Base-by-base conservation (phyloP, 2,329 filamentous ascomycete genomes). In the Venturiaceae sp. region DNA sequence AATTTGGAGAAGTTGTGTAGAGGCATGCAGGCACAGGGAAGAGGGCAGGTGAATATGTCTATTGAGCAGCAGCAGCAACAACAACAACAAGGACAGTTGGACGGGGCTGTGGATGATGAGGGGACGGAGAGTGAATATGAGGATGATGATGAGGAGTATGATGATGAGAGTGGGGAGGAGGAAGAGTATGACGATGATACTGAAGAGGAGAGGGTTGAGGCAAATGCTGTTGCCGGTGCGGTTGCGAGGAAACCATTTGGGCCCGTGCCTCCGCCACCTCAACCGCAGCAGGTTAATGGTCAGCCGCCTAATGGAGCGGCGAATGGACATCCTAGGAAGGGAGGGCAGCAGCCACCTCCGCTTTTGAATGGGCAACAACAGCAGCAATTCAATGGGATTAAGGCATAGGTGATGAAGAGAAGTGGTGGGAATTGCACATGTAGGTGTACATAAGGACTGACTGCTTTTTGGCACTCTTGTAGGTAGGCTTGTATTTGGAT, bases 1-100 rank as follows among this genome's bases (percentile, higher is more conserved):
- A 95, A 95, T 72, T 83, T 99, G 59, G 92, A 92, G 74, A 91
- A 89, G 69, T 88, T 97, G 66, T 96, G 95, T 74, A 88, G 94
- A 62, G 90, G 91, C 66, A 96, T 97, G 90, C 92, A 97, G 72
- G 88, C 90, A 64, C 92, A 96, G 68, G 92, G 92, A 16, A 85
- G 92, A 61, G 90, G 90, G 58, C 82, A 88, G 60, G 85, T 83
- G 26, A 67, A 69, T 5, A 83, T 72, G 32, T 74, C 81, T 77
- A 23, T 50, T 50, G 58, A 80, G 77, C 63, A 82, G 14, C 44
- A 81, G 63, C 77, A 82, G 63, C 85, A 83, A 70, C 82, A 13
- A 72, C 70, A 13, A n/a, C 71, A 74, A 62, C 72, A 70, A 39
- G 52, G 60, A 70, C 73, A 61, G 72, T 72, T 60, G 70, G 72